Evolutionary conservation across 768 basidiomycete genomes (phyloP).

Genomic region (Psilocybe sp.): DNA sequence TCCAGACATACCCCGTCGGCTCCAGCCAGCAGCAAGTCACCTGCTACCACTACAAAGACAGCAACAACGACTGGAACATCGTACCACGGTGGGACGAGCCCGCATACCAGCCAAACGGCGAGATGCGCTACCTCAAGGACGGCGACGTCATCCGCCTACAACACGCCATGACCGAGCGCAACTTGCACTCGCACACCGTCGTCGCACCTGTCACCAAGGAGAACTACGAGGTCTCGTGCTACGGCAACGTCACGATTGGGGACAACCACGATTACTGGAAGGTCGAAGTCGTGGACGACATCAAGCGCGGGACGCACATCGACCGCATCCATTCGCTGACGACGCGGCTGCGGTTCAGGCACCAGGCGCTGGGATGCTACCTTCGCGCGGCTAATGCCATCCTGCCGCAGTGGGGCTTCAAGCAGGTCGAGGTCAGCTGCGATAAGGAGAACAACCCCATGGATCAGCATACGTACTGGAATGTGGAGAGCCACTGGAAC

Average conservation of each 20-base stretch:
- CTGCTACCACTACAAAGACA: conserved; percentile 99
- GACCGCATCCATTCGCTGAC: conserved; percentile 85
- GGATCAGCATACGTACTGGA: conserved; percentile 93
- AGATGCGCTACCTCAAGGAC: conserved; percentile 68
- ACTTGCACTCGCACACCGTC: conserved; percentile 89
- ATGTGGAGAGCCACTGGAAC: conserved; percentile 98
- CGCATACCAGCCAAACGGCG: conserved; percentile 60
- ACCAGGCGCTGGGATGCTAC: conserved; percentile 80
- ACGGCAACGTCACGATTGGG: conserved; percentile 87
- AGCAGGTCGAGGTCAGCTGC: conserved; percentile 96
- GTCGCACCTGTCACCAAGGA: conserved; percentile 87
- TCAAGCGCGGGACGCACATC: conserved; percentile 58
- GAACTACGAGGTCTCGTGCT: conserved; percentile 90
- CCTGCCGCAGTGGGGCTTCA: conserved; percentile 98
- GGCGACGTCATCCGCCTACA: conserved; percentile 79
- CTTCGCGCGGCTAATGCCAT: conserved; percentile 84
- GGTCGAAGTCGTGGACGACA: conserved; percentile 92
- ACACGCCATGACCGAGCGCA: conserved; percentile 81
- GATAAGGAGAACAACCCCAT: conserved; percentile 80
- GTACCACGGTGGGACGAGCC: conserved; percentile 80
- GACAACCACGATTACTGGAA: conserved; percentile 90
- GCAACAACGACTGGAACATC: conserved; percentile 90
- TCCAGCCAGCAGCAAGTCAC: conserved; percentile 96
- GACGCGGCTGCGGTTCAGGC: conserved; percentile 83
- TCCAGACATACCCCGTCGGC: conserved; percentile 91